Base-by-base conservation (phyloP, 192 early-diverging fungal species). In the Coemansia sp. region DNA sequence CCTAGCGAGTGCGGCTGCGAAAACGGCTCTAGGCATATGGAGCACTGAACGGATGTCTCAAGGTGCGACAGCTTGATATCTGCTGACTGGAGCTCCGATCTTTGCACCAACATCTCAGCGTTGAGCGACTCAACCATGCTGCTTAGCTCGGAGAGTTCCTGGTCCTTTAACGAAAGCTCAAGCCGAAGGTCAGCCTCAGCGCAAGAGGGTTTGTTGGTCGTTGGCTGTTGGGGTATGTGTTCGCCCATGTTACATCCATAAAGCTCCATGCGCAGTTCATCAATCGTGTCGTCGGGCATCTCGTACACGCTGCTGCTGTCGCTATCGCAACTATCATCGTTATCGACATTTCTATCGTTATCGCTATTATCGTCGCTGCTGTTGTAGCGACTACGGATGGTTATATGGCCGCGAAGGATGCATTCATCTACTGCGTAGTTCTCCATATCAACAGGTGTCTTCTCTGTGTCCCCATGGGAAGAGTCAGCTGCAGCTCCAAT, bases 11-110 rank as follows among this genome's bases (percentile, higher is more conserved):
- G 70, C 13, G 81, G 75, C 38, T 65, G 63, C 0, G 59, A 38
- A 42, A 75, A 73, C 17, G 74, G 52, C 22, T 83, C 81, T 11
- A 78, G 59, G 43, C 81, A 83, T 4, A 83, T 66, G 11, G 81
- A 56, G 62, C 81, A 83, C 60, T 71, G 72, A 6, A 80, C 59
- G 15, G 71, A 52, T 38, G 66, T 53, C 22, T 40, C 35, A 29
- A 80, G 43, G 40, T 65, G 69, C 43, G 61, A 25, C 25, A 65
- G 4, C 17, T 56, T 42, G 19, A 13, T 33, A 11, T 66, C 57
- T 15, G 68, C 64, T 4, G 50, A 45, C 6, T 46, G 38, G 9
- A 68, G 60, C 38, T 79, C 76, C 2, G 50, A 53, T 49, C 38
- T 17, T 15, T 65, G 71, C 41, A 71, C 71, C 6, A 64, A 42